Evolutionary conservation across 2,329 filamentous ascomycete species (phyloP).

Genomic region (Pseudocercospora crystallina): DNA sequence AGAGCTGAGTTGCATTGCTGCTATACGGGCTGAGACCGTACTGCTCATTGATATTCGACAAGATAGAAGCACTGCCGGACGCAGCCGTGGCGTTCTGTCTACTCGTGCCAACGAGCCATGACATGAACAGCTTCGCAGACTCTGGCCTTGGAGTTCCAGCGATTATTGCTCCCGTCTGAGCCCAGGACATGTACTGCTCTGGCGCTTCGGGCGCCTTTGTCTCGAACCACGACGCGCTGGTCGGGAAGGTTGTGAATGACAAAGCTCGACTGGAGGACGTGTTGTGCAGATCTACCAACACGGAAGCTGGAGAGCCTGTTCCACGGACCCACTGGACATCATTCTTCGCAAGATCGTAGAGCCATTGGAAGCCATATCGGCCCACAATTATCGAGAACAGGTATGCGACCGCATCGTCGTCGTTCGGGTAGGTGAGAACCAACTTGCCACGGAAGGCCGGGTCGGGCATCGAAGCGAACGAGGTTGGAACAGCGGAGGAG

Average conservation of each 20-base stretch:
- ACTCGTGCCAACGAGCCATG: slow-evolving; percentile 30
- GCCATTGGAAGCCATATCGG: slow-evolving; percentile 47
- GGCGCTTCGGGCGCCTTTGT: slow-evolving; percentile 10
- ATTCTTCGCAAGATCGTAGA: slow-evolving; percentile 47
- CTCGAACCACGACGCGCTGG: neutral
- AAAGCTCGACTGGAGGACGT: slow-evolving; percentile 20
- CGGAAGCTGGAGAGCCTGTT: slow-evolving; percentile 41
- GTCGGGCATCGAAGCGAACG: slow-evolving; percentile 47
- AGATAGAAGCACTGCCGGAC: neutral
- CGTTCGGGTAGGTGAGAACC: slow-evolving; percentile 57
- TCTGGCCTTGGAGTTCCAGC: slow-evolving; percentile 48
- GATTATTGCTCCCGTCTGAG: slow-evolving; percentile 49
- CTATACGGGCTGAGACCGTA: slow-evolving; percentile 7
- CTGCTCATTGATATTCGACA: slow-evolving; percentile 12
- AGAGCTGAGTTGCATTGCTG: slow-evolving; percentile 16
- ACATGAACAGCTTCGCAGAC: slow-evolving; percentile 49
- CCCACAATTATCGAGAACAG: slow-evolving; percentile 48
- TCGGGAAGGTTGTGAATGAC: slow-evolving; percentile 16
- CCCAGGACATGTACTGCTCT: slow-evolving; percentile 48
- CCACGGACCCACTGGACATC: slow-evolving; percentile 56
- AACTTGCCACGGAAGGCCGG: slow-evolving; percentile 56
- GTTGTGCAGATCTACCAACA: slow-evolving; percentile 27
- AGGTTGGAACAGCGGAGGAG: slow-evolving; percentile 32
- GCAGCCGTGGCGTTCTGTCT: slow-evolving; percentile 9
- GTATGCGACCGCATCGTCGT: slow-evolving; percentile 57